phyloP scores from a whole-genome alignment of 2,329 filamentous ascomycete genomes.

The Diaporthe vexans region DNA sequence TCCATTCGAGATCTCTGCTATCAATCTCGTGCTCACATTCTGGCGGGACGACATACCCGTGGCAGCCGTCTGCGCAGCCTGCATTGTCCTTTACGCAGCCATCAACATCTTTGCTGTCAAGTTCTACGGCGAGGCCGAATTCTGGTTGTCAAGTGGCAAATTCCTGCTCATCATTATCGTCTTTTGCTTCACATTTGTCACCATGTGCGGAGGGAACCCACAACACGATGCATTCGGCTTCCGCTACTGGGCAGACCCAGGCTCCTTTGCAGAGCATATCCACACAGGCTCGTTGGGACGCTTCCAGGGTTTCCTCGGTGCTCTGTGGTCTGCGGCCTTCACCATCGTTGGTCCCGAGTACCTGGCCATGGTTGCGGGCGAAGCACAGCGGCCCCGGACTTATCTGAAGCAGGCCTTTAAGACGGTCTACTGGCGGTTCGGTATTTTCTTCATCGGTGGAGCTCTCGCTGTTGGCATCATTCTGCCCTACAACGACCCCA shows the following conservation, averaged over 20 bases:
- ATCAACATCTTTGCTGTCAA: slow-evolving; percentile 77
- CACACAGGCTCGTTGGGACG: slow-evolving; percentile 73
- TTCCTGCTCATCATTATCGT: slow-evolving; percentile 76
- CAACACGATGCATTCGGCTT: slow-evolving; percentile 78
- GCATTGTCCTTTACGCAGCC: slow-evolving; percentile 65
- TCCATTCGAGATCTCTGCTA: slow-evolving; percentile 57
- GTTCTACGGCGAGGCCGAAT: slow-evolving; percentile 80
- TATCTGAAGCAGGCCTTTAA: slow-evolving; percentile 80
- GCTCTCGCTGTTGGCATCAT: slow-evolving; percentile 77
- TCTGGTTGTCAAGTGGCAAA: slow-evolving; percentile 75
- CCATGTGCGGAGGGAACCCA: slow-evolving; percentile 85
- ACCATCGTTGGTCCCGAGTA: slow-evolving; percentile 78
- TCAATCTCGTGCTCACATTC: slow-evolving; percentile 59
- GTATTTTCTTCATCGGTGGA: slow-evolving; percentile 79
- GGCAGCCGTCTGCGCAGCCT: slow-evolving; percentile 68
- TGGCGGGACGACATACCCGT: slow-evolving; percentile 61
- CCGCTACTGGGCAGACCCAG: slow-evolving; percentile 74
- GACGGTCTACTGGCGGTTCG: slow-evolving; percentile 80
- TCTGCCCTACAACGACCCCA: slow-evolving; percentile 73
- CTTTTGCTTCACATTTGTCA: slow-evolving; percentile 81
- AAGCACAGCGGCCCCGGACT: slow-evolving; percentile 73
- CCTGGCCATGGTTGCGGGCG: slow-evolving; percentile 77
- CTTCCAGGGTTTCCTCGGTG: slow-evolving; percentile 79
- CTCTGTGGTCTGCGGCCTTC: slow-evolving; percentile 75
- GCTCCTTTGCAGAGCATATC: slow-evolving; percentile 73